Conservation (phyloP, 1,139 yeast species). For the Pichia sp. region DNA sequence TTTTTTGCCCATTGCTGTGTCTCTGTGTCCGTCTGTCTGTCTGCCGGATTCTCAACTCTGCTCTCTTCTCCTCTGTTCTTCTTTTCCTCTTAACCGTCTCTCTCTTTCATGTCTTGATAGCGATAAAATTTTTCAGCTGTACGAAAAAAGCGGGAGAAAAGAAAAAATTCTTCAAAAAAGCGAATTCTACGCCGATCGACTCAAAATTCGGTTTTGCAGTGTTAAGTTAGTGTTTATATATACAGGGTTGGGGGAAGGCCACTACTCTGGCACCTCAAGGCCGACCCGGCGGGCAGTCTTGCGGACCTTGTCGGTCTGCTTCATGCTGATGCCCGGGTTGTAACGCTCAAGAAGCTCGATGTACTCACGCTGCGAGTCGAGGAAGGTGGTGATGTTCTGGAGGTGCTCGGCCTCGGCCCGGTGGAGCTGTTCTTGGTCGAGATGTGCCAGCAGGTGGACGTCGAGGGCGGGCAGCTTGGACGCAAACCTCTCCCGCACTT, state of each 20-base stretch:
- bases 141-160: not conserved
- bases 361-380: constrained; percentile 71
- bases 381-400: constrained; percentile 48
- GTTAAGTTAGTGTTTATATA: not conserved
- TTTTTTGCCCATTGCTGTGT: constrained; percentile 48
- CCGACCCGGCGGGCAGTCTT: constrained; percentile 87
- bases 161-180: no score
- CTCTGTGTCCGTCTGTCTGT: not conserved
- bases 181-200: constrained; percentile 4
- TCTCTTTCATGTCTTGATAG: not conserved
- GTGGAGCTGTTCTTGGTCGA: constrained; percentile 29
- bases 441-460: constrained; percentile 29
- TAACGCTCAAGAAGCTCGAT: constrained; percentile 77
- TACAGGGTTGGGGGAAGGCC: not conserved
- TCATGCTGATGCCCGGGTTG: constrained; percentile 77
- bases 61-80: not conserved
- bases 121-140: not conserved
- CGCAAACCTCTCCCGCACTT: constrained; percentile 22
- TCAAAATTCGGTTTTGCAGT: no score
- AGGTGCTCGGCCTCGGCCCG: constrained; percentile 38
- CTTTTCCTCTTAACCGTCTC: not conserved
- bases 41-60: no score
- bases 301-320: constrained; percentile 71
- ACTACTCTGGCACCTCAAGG: constrained; percentile 48
- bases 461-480: constrained; percentile 28